Conservation (phyloP, 2,329 filamentous ascomycete genomes). For the Byssochlamys sp. region DNA sequence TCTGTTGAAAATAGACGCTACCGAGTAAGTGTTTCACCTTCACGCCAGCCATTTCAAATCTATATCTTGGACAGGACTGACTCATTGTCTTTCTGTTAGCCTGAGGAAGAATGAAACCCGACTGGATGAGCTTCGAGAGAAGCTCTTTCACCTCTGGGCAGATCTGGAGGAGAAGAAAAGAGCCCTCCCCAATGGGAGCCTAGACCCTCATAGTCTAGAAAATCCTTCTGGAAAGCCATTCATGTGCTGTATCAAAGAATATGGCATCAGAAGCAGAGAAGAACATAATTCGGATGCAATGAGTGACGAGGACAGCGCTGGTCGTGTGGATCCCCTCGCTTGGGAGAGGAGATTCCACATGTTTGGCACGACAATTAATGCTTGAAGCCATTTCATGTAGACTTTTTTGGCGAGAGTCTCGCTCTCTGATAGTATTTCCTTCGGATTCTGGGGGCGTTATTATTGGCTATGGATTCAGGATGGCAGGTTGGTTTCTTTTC, state of each 20-base stretch:
- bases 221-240: slow-evolving; percentile 51
- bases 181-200: slow-evolving; percentile 16
- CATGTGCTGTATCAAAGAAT: slow-evolving; percentile 61
- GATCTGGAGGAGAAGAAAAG: slow-evolving; percentile 64
- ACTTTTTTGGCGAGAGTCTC: neutral
- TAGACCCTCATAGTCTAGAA: slow-evolving; percentile 9
- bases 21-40: slow-evolving; percentile 37
- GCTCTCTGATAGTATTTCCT: neutral
- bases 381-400: slow-evolving; percentile 3
- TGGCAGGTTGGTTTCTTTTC: neutral
- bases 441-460: neutral
- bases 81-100: slow-evolving; percentile 25
- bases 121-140: slow-evolving; percentile 53
- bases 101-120: slow-evolving; percentile 45
- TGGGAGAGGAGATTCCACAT: slow-evolving; percentile 58
- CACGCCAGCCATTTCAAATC: neutral
- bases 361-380: slow-evolving; percentile 53
- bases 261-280: slow-evolving; percentile 44
- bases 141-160: slow-evolving; percentile 73
- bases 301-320: slow-evolving; percentile 29
- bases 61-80: neutral
- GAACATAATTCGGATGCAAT: slow-evolving; percentile 22
- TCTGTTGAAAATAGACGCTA: slow-evolving; percentile 47
- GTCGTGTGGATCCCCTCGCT: slow-evolving; percentile 31
- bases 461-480: neutral